Evolutionary conservation across 2,329 filamentous ascomycete genomes (phyloP), one percentile per base, ranked within the genome.

Genomic region (Emericellopsis cladophorae): DNA sequence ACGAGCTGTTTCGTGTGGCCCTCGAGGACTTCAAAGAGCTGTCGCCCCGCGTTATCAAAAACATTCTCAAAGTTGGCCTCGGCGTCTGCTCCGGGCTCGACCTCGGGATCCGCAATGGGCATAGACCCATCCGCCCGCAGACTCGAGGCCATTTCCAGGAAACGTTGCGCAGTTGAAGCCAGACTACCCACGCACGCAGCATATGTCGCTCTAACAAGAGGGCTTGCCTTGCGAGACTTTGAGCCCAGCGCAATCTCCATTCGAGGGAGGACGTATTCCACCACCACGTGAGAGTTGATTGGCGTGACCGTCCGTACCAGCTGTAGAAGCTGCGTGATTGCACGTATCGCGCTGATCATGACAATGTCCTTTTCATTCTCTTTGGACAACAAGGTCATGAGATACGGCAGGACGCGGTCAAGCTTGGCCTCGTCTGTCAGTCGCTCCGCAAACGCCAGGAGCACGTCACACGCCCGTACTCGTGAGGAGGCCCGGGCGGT

Each of bases 391-490:
- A 96, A 62, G 5, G 79, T 76, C 63, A 95, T 84, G 31, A 96
- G 66, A 55, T 95, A 95, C 1, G 92, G 92, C 39, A 98, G 65
- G 21, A 96, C 84, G 39, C 92, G 79, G 58, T 98, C 93, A 38
- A 98, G 68, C 58, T 95, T 96, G 4, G 89, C 89, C 61, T 98
- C 92, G 56, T 98, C 93, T 0, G 90, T 94, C 21, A 96, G 62
- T 44, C 84, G 74, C 61, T 96, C 89, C 0, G 89, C 80, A 57
- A 98, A 95, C 3, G 90, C 90, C 39, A 98, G 65, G 37, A 98
- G 70, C 33, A 98, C 72, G 57, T 98, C 92, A 54, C 92, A 94
- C 1, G 87, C 92, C 50, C 87, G 80, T 34, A 95, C 71, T 49
- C 87, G 82, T 22, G 90, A 86, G n/a, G 86, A 82, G 4, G 89